Base-by-base conservation (phyloP, 768 basidiomycete species). In the Phanerochaete sordida region DNA sequence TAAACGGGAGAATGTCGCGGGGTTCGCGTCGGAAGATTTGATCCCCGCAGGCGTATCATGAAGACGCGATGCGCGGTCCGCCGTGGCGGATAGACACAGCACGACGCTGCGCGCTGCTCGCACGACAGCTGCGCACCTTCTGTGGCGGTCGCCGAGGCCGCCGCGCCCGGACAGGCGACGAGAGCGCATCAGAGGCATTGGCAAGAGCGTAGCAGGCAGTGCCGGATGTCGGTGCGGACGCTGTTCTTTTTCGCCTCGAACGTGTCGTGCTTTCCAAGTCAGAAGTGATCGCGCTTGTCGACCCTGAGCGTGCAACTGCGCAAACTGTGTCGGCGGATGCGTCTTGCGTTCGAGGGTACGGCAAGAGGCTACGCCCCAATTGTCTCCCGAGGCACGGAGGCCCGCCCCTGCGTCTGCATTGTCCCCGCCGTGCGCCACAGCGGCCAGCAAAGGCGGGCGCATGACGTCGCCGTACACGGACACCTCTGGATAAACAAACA, bases 191-290 rank as follows among this genome's bases (percentile, higher is more conserved):
- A 50, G 49, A 50, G 28, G 12, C 26, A 19, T 13, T 19, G 13
- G 49, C 49, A 26, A 30, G 44, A 8, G 44, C 44, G 12, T 21
- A 3, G 24, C 28, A 19, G 49, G 49, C 49, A 50, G 49, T 50
- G 49, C 49, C 49, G 49, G 49, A 50, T 50, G 49, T 30, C 49
- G 49, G 49, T 30, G 49, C 49, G 49, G 49, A 28, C 49, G 49
- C 49, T 46, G 44, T 26, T 50, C 49, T 30, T 15, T 11, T 26
- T 28, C 49, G 49, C 30, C 21, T 30, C 27, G 49, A 19, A 27
- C 27, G 24, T n/a, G 21, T 16, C 30, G 49, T 50, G 21, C 49
- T 26, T 11, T 16, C 49, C n/a, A 27, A 26, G 8, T 30, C 13
- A 27, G 9, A 16, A 50, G 49, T 52, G 33, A 52, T 52, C n/a